Evolutionary conservation across 108 stramenopile genomes (phyloP).

Genomic region (Pseudonitzschia pungens): DNA sequence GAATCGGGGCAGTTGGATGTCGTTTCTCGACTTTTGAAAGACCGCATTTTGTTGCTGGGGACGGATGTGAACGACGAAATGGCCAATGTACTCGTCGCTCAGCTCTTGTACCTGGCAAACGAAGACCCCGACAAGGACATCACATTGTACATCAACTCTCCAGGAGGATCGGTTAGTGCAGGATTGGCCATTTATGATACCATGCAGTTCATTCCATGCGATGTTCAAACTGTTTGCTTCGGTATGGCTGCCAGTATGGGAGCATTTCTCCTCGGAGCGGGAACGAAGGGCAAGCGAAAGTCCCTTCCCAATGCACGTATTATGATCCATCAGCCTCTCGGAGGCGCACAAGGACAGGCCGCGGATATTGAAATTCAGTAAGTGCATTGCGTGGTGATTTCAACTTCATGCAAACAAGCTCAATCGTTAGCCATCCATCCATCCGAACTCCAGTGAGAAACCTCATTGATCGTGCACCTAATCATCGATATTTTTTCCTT

Average conservation of each 20-base stretch:
- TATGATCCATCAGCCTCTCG: slow-evolving; percentile 98
- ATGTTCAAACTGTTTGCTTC: slow-evolving; percentile 84
- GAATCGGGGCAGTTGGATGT: slow-evolving; percentile 84
- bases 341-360: slow-evolving; percentile 96
- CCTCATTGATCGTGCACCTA: too few species aligned
- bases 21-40: slow-evolving; percentile 77
- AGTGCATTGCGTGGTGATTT: slow-evolving; percentile 93
- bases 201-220: slow-evolving; percentile 86
- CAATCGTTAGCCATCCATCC: too few species aligned
- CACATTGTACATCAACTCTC: slow-evolving; percentile 88
- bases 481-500: too few species aligned
- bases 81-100: slow-evolving; percentile 84
- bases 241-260: slow-evolving; percentile 90
- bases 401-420: too few species aligned
- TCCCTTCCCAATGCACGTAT: slow-evolving; percentile 94
- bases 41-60: slow-evolving; percentile 86
- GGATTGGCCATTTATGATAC: slow-evolving; percentile 82
- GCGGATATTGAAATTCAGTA: slow-evolving; percentile 98
- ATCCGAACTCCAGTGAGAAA: too few species aligned
- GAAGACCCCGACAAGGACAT: slow-evolving; percentile 85
- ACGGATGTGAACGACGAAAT: slow-evolving; percentile 86
- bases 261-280: slow-evolving; percentile 80
- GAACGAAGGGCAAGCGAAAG: slow-evolving; percentile 83
- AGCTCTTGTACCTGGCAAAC: slow-evolving; percentile 82
- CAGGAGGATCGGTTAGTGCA: slow-evolving; percentile 75